Evolutionary conservation across 345 rosid species (phyloP), one percentile per base, ranked within the genome.

Genomic region (Eucalyptus virginea): DNA sequence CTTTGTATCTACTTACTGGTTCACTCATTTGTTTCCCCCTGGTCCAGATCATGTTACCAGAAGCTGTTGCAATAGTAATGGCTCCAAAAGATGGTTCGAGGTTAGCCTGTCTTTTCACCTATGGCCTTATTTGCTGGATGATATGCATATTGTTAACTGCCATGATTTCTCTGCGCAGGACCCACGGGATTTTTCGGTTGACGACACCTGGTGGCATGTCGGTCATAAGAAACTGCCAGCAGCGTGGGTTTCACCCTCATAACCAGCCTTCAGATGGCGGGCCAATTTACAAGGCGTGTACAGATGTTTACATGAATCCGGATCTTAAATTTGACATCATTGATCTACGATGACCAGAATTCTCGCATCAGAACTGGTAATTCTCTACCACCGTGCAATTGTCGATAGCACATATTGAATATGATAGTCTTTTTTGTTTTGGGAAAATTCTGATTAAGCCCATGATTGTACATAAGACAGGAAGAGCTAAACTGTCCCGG

Each of bases 51-150:
- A 98, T 98, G 99, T 89, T 97, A 93, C 99, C 99, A 1, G 98
- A 97, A 96, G 87, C 99, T 54, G 98, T 97, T 87, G 99, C 99
- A n/a, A 96, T 97, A n/a, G 99, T 96, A 81, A 97, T 97, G 99
- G 98, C 99, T 23, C 99, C 99, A 81, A 94, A 89, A 91, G 99
- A 96, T 92, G 54, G 94, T 65, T 90, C 97, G 51, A 97, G 96
- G 98, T 96, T 88, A 87, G 92, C 86, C 51, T 19, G 26, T 15
- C 62, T 80, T 52, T 52, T 58, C 54, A 54, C 12, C 47, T 42
- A 87, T 60, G 21, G 9, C 58, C 54, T 23, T 69, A 21, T 86
- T 47, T 67, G 34, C 65, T 72, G 47, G 87, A 14, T 81, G 58
- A 47, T 45, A 34, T 42, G 44, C 69, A 30, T 88, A 52, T n/a